Evolutionary conservation across 2,329 filamentous ascomycete genomes (phyloP), one percentile per base, ranked within the genome.

Genomic region (Cordyceps cateniannulata): DNA sequence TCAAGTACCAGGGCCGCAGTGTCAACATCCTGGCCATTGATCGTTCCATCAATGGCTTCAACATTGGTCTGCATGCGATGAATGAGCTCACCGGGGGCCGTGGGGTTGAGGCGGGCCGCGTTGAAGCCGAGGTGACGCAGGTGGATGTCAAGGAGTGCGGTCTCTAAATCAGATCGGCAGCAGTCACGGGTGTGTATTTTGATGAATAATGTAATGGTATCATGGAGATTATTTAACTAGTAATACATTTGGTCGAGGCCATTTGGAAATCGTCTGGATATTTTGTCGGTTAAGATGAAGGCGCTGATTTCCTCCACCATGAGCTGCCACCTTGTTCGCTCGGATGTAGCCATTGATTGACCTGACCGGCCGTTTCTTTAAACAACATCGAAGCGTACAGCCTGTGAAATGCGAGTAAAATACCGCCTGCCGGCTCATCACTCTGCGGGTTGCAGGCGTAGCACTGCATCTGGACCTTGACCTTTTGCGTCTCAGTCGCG

Each of bases 1-100:
- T 85, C 60, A 76, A 73, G 16, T 86, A 80, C 71, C 73, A 78
- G 45, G 78, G 78, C 63, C 74, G 71, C 62, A 79, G 72, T 60
- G 76, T 86, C 74, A 77, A 80, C 70, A 72, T 87, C 47, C 73
- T 84, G 9, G 84, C 80, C 62, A 74, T 87, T 61, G 84, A 87
- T 71, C 76, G 78, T 65, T 73, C 80, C 29, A 72, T 24, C 16
- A 62, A 63, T 4, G 81, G 81, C 47, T 82, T 84, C 75, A 86
- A 85, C 73, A 77, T 87, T 63, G 83, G 76, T n/a, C 71, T 82
- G 61, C 68, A 66, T 40, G 85, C 83, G 60, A 74, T 87, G 79
- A 76, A 86, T 70, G 71, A 69, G 22, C 76, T 87, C 56, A 86
- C 84, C 12, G 76, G 76, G 67, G 77, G 76, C 32, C 78, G 80